Evolutionary conservation across 306 rosid genomes (phyloP).

Genomic region (Fragaria nilgerrensis): DNA sequence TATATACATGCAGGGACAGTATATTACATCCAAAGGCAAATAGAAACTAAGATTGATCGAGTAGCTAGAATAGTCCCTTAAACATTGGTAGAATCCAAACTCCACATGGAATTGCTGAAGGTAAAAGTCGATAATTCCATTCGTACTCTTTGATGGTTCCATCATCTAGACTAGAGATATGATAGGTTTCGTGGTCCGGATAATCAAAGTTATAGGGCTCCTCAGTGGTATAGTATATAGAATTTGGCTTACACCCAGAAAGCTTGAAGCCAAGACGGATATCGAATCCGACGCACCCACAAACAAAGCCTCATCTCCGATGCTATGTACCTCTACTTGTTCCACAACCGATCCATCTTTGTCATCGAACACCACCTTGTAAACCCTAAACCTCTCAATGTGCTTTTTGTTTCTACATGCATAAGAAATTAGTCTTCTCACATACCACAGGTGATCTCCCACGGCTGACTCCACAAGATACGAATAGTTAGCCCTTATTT

Average conservation of each 20-base stretch:
- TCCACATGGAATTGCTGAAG: background rate
- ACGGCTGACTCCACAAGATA: background rate
- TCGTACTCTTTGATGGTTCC: background rate
- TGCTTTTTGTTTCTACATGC: no score
- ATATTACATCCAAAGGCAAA: background rate
- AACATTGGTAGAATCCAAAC: background rate
- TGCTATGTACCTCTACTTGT: background rate
- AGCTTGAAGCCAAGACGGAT: background rate
- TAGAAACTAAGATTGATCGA: background rate
- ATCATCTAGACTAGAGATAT: background rate
- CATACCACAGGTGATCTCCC: background rate
- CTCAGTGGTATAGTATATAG: no score
- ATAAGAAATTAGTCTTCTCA: background rate
- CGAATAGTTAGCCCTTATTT: background rate
- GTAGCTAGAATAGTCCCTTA: background rate
- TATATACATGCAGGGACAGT: no score
- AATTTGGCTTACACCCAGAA: no score
- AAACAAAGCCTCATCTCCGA: constrained; percentile 1
- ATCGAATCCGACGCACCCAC: background rate
- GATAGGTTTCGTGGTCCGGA: background rate
- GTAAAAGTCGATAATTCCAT: background rate
- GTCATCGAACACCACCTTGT: background rate
- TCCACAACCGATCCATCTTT: background rate
- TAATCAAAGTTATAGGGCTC: no score
- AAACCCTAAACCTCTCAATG: background rate